phyloP scores from a whole-genome alignment of 2,329 filamentous ascomycete genomes.

The Hymenoscyphus fraxineus region DNA sequence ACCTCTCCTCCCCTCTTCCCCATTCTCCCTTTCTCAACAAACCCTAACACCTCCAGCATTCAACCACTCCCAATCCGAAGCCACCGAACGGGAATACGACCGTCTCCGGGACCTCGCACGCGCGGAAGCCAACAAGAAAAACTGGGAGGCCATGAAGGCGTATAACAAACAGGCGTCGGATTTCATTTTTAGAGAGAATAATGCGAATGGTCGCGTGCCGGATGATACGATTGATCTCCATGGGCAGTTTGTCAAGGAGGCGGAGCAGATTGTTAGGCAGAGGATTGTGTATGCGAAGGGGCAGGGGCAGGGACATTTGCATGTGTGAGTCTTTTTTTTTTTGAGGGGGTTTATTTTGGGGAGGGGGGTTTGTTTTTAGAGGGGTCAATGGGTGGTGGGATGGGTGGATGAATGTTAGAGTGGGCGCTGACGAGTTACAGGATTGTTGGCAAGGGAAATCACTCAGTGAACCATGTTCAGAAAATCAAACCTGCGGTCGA shows the following conservation, averaged over 20 bases:
- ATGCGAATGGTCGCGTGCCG: conserved; percentile 68
- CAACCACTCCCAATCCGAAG: conserved; percentile 63
- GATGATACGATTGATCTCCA: conserved; percentile 90
- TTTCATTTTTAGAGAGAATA: conserved; percentile 95
- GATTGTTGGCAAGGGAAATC: conserved; percentile 94
- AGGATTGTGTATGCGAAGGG: conserved; percentile 74
- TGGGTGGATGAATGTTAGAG: not conserved
- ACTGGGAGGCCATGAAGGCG: conserved; percentile 78
- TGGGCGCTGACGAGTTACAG: conserved; percentile 34
- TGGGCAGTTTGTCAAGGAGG: conserved; percentile 91
- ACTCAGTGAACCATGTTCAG: conserved; percentile 75
- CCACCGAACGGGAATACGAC: conserved; percentile 85
- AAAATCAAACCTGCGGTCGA: conserved; percentile 96
- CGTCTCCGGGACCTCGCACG: conserved; percentile 80
- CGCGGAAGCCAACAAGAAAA: conserved; percentile 77
- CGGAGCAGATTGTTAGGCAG: conserved; percentile 82
- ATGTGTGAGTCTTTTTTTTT: conserved; percentile 55
- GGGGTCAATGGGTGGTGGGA: not conserved
- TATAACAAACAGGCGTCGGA: conserved; percentile 91
- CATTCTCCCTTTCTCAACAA: not conserved
- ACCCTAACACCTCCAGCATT: conserved; percentile 53
- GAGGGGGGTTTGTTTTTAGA: too few relatives aligned
- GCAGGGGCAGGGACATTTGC: conserved; percentile 74
- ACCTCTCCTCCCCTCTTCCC: too few relatives aligned
- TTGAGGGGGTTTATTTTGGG: too few relatives aligned